Base-by-base conservation (phyloP, 1,139 yeast species). In the Diutina mesorugosa region DNA sequence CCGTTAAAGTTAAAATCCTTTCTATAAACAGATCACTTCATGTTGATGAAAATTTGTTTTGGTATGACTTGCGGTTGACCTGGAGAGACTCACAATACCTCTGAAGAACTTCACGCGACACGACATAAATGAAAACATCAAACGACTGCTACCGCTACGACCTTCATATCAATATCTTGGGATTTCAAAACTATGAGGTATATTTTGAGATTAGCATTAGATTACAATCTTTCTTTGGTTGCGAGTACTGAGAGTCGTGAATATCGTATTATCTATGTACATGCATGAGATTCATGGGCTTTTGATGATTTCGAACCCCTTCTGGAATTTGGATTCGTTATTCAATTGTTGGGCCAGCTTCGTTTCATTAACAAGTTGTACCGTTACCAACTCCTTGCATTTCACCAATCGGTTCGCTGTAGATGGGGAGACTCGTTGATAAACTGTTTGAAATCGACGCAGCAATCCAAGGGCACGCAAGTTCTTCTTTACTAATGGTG, bases 321-420 rank as follows among this genome's bases (percentile, higher is more conserved):
- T 32, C n/a, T 45, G 53, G 53, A n/a, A 50, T 12, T 50, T 29
- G 83, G 55, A 78, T 78, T 74, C 75, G n/a, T 65, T 66, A 57
- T 84, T 75, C 66, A 84, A 74, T 63, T 85, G 74, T n/a, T 69
- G 67, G 55, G 73, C 77, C 1, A 81, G 69, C 63, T 80, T 69
- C 30, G 69, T 70, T 47, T 76, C 71, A 54, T 84, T 84, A 8
- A 87, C 85, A 51, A 90, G 74, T 63, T 90, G 95, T 38, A 93
- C 95, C 58, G 80, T 80, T n/a, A 93, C 93, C 58, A 93, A 75
- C 69, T 93, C 98, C 69, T 93, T 93, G 57, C 93, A 89, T 59
- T 80, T 77, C 55, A 90, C 82, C 59, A 93, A 78, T 73, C 86
- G 85, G 67, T 96, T 96, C 6, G 98, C 97, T 58, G 87, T 80